A percentile compares a stretch with the other conserved stretches of the same genome.
Conservation (phyloP, 2,329 filamentous ascomycete genomes). For the Graphiopsis chlorocephala region DNA sequence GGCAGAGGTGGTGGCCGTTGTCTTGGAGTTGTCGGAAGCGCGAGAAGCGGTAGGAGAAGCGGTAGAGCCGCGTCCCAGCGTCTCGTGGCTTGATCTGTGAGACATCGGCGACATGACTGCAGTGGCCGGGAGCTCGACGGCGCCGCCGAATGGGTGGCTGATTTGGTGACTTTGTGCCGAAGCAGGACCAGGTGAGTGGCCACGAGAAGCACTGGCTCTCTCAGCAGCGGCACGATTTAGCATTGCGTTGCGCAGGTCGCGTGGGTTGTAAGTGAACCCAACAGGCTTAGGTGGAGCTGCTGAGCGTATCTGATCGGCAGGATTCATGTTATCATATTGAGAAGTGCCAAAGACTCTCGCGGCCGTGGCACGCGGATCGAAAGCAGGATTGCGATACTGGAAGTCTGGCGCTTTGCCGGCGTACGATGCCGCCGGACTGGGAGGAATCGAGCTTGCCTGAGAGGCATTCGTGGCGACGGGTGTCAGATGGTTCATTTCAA, state of each 20-base stretch:
- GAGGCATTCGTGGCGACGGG: conserved; percentile 7
- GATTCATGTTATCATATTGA: neutral
- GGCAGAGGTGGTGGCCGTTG: neutral
- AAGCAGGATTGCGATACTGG: conserved; percentile 16
- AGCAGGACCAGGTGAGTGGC: neutral
- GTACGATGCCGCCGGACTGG: conserved; percentile 13
- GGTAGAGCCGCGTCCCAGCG: conserved; percentile 4
- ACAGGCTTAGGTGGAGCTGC: conserved; percentile 15
- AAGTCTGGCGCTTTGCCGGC: conserved; percentile 6
- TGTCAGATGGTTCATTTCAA: conserved; percentile 8
- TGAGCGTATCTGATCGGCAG: neutral
- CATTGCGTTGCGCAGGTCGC: conserved; percentile 18
- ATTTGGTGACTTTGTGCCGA: neutral
- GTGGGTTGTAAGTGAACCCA: conserved; percentile 18
- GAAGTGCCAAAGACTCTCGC: conserved; percentile 13
- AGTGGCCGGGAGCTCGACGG: conserved; percentile 6
- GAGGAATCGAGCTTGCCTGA: conserved; percentile 1
- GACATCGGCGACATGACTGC: neutral
- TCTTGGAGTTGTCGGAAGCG: neutral
- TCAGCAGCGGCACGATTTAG: conserved; percentile 12
- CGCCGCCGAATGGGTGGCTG: neutral
- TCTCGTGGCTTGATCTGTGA: conserved; percentile 7
- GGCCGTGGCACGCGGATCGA: conserved; percentile 5
- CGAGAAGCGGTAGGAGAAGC: conserved; percentile 4
- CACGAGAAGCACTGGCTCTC: conserved; percentile 3